A percentile compares a stretch with the other conserved stretches of the same genome.
These are phyloP conservation scores for Galeopsis tetrahit DNA, from an alignment of 257 asterid species.

Conservation along the genomic window DNA sequence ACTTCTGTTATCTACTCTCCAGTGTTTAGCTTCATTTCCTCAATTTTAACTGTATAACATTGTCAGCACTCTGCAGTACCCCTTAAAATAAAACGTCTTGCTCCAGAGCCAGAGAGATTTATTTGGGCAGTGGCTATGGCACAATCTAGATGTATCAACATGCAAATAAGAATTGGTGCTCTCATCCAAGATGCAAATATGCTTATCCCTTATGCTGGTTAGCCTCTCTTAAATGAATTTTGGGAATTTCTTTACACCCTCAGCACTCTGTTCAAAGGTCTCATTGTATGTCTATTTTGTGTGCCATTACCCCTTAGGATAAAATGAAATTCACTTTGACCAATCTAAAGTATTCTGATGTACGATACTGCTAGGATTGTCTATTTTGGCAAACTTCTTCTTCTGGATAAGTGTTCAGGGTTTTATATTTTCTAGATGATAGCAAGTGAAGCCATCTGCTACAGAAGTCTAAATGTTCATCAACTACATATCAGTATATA, in stretches of 20 bases:
- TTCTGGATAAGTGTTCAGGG: neutral
- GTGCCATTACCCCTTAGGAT: neutral
- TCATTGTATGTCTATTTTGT: slow-evolving; percentile 5
- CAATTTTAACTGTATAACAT: slow-evolving; percentile 31
- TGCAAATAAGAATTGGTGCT: slow-evolving; percentile 86
- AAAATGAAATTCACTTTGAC: neutral
- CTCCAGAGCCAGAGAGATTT: slow-evolving; percentile 89
- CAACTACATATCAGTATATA: slow-evolving; percentile 15
- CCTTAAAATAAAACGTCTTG: slow-evolving; percentile 89
- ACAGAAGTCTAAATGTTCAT: slow-evolving; percentile 22
- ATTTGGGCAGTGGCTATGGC: slow-evolving; percentile 93
- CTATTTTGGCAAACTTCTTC: slow-evolving; percentile 13
- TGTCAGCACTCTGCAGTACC: slow-evolving; percentile 91
- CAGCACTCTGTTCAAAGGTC: slow-evolving; percentile 13
- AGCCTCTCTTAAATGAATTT: slow-evolving; percentile 40
- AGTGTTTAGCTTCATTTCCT: slow-evolving; percentile 21
- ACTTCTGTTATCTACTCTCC: slow-evolving; percentile 24
- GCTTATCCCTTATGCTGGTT: slow-evolving; percentile 98
- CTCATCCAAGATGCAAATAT: slow-evolving; percentile 83
- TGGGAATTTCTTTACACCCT: slow-evolving; percentile 2
- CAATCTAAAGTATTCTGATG: slow-evolving; percentile 4
- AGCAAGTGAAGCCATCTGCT: slow-evolving; percentile 9
- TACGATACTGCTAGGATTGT: slow-evolving; percentile 2
- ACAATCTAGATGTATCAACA: slow-evolving; percentile 78
- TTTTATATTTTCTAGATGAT: slow-evolving; percentile 21